Conservation (phyloP, 2,329 filamentous ascomycete species). For the Botrytis deweyae region DNA sequence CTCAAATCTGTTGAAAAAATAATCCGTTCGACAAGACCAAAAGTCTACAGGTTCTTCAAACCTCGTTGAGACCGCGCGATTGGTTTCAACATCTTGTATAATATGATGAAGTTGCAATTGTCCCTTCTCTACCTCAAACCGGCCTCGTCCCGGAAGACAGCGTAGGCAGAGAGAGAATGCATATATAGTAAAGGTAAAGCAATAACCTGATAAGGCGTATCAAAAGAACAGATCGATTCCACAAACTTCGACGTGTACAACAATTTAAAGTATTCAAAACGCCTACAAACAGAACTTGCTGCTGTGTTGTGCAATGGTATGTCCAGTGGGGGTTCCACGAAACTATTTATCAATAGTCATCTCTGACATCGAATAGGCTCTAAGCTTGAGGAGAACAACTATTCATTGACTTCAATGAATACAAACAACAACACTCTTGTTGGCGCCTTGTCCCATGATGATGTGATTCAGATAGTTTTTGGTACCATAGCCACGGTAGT, state of each 20-base stretch:
- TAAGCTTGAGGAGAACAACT: background rate
- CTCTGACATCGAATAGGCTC: background rate
- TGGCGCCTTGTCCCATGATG: background rate
- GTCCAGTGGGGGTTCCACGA: background rate
- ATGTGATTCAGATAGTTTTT: background rate
- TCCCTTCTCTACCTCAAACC: background rate
- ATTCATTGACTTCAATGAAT: constrained; percentile 9
- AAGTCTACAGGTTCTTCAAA: background rate
- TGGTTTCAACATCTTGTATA: background rate
- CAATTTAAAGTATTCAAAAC: background rate
- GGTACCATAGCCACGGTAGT: background rate
- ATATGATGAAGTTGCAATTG: background rate
- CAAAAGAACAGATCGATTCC: background rate
- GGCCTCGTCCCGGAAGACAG: background rate
- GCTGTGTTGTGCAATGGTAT: background rate
- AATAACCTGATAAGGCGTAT: background rate
- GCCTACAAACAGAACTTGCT: background rate
- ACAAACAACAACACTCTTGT: background rate
- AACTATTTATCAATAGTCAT: background rate
- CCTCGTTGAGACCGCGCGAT: background rate
- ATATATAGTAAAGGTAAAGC: background rate
- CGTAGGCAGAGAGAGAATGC: no score
- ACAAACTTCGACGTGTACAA: background rate
- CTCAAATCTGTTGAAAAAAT: background rate
- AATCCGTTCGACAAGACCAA: background rate